These are phyloP conservation scores for Irpex sp. DNA, from an alignment of 1,284 basidiomycete genomes.

Conservation along the genomic window DNA sequence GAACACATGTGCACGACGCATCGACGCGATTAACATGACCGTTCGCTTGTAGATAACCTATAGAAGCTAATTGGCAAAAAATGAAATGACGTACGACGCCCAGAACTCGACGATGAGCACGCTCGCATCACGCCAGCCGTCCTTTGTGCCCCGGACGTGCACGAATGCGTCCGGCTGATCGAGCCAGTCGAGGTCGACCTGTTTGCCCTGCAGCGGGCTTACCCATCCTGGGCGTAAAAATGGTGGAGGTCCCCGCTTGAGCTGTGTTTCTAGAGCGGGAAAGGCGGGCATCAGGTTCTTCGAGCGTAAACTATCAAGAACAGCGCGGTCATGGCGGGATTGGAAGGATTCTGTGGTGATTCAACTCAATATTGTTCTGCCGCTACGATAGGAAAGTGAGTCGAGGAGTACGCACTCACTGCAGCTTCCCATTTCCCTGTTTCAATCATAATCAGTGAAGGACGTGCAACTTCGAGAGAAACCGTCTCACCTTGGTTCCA, in stretches of 20 bases:
- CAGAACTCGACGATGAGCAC: constrained; percentile 30
- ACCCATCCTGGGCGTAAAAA: constrained; percentile 31
- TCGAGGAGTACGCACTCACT: constrained; percentile 17
- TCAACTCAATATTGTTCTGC: not conserved
- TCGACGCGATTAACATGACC: not conserved
- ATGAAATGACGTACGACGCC: constrained; percentile 26
- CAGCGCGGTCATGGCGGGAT: constrained; percentile 22
- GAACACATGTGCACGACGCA: not conserved
- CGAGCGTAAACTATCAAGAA: constrained; percentile 24
- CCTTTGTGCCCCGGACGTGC: constrained; percentile 23
- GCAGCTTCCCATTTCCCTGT: constrained; percentile 27
- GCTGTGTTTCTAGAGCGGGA: constrained; percentile 27
- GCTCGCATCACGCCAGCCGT: constrained; percentile 27
- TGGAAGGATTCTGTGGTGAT: constrained; percentile 20
- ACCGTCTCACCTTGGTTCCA: constrained; percentile 26
- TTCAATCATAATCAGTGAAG: not conserved
- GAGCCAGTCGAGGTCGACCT: constrained; percentile 27
- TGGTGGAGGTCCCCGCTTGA: constrained; percentile 29
- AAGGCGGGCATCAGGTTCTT: constrained; percentile 27
- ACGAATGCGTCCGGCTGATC: constrained; percentile 24
- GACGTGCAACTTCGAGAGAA: not conserved
- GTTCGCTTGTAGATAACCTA: not conserved
- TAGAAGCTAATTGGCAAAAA: not conserved
- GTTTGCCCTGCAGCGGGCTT: constrained; percentile 27
- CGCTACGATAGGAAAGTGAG: not conserved